Base-by-base conservation (phyloP, 1,139 yeast genomes). In the Nematodospora anomalae region DNA sequence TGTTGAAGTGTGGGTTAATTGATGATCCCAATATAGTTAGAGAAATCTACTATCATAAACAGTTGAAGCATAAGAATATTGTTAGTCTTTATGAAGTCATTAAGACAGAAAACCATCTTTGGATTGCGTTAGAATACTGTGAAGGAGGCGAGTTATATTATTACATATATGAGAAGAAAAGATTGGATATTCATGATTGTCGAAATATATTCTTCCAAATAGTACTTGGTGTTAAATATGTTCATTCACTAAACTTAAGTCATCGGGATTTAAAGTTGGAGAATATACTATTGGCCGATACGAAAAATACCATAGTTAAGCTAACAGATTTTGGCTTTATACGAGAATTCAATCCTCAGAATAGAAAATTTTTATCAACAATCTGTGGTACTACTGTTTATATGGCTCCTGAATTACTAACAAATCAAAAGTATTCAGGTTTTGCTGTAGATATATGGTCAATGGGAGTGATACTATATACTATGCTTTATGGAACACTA, bases 291-390 rank as follows among this genome's bases (percentile, higher is more conserved):
- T 62, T 90, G 41, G 95, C 88, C 45, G 83, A 80, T 50, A 71
- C 76, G 42, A 70, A 75, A 38, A 77, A 78, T 47, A 50, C 65
- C 5, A 42, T 60, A 2, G 81, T 88, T 21, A 88, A 88, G 58
- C 62, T 90, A 38, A 81, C 95, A 3, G 98, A 92, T 63, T 90
- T 92, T 62, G 98, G 98, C 0, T 90, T 92, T 57, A 89, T 96
- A 2, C 68, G 97, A 45, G 97, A 89, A 52, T 80, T 57, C 43
- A 64, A 64, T 69, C 67, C 83, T 53, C 46, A 71, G 64, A 36
- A 70, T 66, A 44, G 74, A 62, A 58, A 57, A n/a, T 63, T 81
- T 36, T 62, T 92, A 30, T 85, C 85, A 32, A 92, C 97, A 0
- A 73, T 89, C 1, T 92, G 98, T 60, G 98, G 98, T 2, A 92